These are phyloP conservation scores for Urostyla sp. DNA, from an alignment of 73 alveolate species.

Conservation along the genomic window DNA sequence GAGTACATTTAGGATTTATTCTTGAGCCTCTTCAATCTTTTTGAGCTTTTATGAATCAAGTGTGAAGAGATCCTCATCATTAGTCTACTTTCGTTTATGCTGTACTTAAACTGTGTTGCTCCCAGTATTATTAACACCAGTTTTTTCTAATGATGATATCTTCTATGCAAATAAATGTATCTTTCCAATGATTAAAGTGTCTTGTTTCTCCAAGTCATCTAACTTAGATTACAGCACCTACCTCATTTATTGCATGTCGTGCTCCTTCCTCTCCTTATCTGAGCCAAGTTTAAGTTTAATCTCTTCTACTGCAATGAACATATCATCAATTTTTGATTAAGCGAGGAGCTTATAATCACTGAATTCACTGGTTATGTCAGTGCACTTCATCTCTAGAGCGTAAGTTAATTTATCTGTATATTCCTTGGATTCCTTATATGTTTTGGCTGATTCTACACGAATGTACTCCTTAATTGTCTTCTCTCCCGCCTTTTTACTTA, in stretches of 20 bases:
- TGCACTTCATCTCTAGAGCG: slow-evolving; percentile 17
- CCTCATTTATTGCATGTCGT: too few species aligned
- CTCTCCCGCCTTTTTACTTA: too few species aligned
- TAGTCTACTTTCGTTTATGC: not conserved
- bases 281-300: slow-evolving; percentile 66
- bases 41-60: too few species aligned
- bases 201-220: slow-evolving; percentile 33
- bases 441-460: too few species aligned
- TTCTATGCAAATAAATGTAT: not conserved
- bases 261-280: slow-evolving; percentile 47
- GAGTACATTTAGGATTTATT: too few species aligned
- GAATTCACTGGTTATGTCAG: slow-evolving; percentile 46
- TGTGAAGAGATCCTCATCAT: not conserved
- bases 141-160: not conserved
- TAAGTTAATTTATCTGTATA: too few species aligned
- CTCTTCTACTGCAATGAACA: slow-evolving; percentile 65
- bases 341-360: slow-evolving; percentile 65
- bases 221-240: too few species aligned
- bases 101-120: slow-evolving; percentile 10
- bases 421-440: too few species aligned
- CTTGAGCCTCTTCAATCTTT: too few species aligned
- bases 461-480: too few species aligned
- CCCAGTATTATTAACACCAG: slow-evolving; percentile 18
- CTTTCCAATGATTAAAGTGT: not conserved
- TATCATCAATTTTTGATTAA: slow-evolving; percentile 74